These are phyloP conservation scores for Exophiala spinifera DNA, from an alignment of 2,329 filamentous ascomycete genomes.

Conservation along the genomic window DNA sequence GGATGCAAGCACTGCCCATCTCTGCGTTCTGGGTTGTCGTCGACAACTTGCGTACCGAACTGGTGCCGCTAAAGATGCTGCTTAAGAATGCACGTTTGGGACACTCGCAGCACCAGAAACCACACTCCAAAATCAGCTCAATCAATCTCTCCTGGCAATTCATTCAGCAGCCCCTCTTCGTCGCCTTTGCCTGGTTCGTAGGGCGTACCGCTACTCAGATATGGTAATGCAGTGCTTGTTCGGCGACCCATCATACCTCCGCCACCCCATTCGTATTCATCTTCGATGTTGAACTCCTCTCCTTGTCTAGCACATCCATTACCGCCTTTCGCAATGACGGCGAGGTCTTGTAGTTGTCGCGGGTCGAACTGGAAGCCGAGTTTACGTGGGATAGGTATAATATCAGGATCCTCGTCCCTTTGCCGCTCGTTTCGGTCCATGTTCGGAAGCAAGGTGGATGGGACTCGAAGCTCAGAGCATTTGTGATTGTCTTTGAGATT, in stretches of 20 bases:
- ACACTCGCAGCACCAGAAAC: background rate
- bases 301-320: conserved; percentile 29
- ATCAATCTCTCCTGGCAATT: conserved; percentile 17
- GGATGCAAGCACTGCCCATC: too few species aligned
- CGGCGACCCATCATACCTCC: conserved; percentile 24
- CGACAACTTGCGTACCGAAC: too few species aligned
- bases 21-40: too few species aligned
- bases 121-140: background rate
- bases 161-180: conserved; percentile 21
- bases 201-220: conserved; percentile 3
- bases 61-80: too few species aligned
- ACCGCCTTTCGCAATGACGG: conserved; percentile 25
- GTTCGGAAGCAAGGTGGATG: conserved; percentile 16
- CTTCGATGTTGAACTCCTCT: conserved; percentile 23
- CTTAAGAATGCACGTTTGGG: too few species aligned
- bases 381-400: conserved; percentile 24
- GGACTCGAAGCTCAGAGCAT: conserved; percentile 3
- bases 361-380: conserved; percentile 26
- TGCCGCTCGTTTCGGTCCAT: conserved; percentile 9
- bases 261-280: conserved; percentile 26
- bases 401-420: conserved; percentile 24
- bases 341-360: conserved; percentile 27
- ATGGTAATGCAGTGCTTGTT: conserved; percentile 8
- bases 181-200: conserved; percentile 21
- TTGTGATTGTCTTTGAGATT: background rate